phyloP scores from a whole-genome alignment of 2,329 filamentous ascomycete species.

The Aspergillus ruber region DNA sequence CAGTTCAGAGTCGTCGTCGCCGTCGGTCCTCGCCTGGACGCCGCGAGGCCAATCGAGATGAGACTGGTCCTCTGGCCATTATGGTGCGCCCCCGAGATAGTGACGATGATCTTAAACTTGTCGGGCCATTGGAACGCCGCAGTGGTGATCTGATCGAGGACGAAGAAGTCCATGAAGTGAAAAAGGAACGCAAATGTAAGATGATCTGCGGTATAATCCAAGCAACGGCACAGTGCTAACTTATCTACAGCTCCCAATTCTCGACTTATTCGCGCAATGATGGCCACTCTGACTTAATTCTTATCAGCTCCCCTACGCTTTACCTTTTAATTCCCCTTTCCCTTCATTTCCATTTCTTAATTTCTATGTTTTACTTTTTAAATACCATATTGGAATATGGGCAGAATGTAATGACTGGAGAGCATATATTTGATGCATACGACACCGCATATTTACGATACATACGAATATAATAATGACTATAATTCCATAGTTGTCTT shows the following conservation, averaged over 20 bases:
- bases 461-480: too few relatives aligned
- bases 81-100: conserved; percentile 43
- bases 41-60: conserved; percentile 33
- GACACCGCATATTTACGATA: too few relatives aligned
- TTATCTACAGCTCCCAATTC: conserved; percentile 54
- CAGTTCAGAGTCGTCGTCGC: conserved; percentile 26
- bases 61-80: conserved; percentile 45
- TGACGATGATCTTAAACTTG: conserved; percentile 60
- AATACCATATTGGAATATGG: too few relatives aligned
- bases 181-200: conserved; percentile 94
- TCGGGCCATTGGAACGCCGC: conserved; percentile 60
- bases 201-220: conserved; percentile 40
- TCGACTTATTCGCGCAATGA: conserved; percentile 60
- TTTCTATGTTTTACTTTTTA: not conserved
- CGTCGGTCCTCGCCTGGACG: conserved; percentile 32
- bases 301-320: not conserved
- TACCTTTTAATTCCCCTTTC: not conserved
- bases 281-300: conserved; percentile 60
- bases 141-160: conserved; percentile 31
- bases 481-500: too few relatives aligned
- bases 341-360: not conserved
- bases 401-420: too few relatives aligned
- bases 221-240: conserved; percentile 15
- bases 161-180: conserved; percentile 55
- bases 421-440: too few relatives aligned